phyloP scores from a whole-genome alignment of 1,284 basidiomycete species.

The Sanghuangporus sanghuang region DNA sequence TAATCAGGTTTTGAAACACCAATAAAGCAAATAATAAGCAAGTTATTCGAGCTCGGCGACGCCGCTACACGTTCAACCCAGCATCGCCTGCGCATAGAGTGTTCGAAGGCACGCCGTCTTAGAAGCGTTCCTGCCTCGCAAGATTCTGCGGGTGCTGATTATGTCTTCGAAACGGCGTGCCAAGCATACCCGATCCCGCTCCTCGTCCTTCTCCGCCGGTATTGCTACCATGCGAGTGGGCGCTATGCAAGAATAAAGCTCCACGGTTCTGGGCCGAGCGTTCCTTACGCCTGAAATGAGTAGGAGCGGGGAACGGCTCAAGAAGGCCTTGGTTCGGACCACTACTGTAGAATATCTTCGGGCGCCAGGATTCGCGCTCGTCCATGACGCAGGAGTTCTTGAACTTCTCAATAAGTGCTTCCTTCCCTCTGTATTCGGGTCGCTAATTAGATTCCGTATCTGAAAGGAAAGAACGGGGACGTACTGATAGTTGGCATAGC shows the following conservation, averaged over 20 bases:
- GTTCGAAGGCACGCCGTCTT: not conserved
- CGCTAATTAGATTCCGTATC: not conserved
- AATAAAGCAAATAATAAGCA: no score
- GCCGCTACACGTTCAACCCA: no score
- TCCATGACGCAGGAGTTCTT: conserved; percentile 84
- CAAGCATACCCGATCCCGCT: conserved; percentile 1
- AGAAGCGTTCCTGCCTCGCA: conserved; percentile 7
- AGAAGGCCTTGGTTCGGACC: conserved; percentile 68
- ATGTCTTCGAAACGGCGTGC: conserved; percentile 13
- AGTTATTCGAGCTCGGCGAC: no score
- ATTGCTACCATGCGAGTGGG: not conserved
- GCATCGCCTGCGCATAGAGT: not conserved
- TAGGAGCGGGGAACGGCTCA: conserved; percentile 77
- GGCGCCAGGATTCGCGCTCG: conserved; percentile 73
- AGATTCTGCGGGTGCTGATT: conserved; percentile 17
- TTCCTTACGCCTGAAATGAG: conserved; percentile 71
- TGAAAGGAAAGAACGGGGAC: conserved; percentile 25
- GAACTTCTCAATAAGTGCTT: conserved; percentile 81
- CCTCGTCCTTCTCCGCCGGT: not conserved
- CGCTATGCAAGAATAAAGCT: conserved; percentile 48
- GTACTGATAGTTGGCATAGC: conserved; percentile 82
- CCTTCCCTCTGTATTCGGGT: conserved; percentile 60
- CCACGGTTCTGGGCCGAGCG: conserved; percentile 71
- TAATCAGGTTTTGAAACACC: no score
- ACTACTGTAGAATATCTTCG: conserved; percentile 77